Evolutionary conservation across 139 green algal genomes (phyloP), one percentile per base, ranked within the genome.

Genomic region (Spirogloea muscicola): DNA sequence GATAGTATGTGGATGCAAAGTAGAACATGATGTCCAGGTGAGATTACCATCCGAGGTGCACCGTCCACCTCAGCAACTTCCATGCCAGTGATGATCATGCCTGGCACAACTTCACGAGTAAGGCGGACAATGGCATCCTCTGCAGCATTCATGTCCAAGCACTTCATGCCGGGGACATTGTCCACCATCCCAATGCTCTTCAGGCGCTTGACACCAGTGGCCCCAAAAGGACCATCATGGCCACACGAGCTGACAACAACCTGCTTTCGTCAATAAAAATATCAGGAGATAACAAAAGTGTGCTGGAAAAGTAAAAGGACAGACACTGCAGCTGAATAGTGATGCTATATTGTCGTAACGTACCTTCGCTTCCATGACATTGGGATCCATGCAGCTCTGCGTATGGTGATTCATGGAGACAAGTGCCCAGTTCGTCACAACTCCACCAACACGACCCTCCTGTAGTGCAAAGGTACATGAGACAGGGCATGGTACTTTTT

Each of bases 351-450:
- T n/a, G n/a, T n/a, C n/a, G n/a, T n/a, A n/a, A n/a, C n/a, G n/a
- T n/a, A n/a, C 88, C 85, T 94, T 94, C 66, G 87, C 41, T 61
- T 87, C 82, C 63, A 86, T 77, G 31, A 87, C 81, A 37, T 85
- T 85, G 60, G 80, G 80, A 39, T 85, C 80, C 92, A 97, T 97
- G 91, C 92, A 97, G 51, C 86, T 91, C 85, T 96, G 92, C 37
- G 92, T 97, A 85, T 95, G 88, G 80, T 98, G 93, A 86, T 94
- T 91, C 42, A 96, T 87, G n/a, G 92, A 87, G 4, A 98, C 93
- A 59, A 97, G 88, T 1, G 93, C 92, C 93, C 93, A 98, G 91
- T 98, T 98, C 79, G 93, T 98, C 3, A 98, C 93, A 0, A 96
- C 91, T 41, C 93, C 92, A 31, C 74, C 86, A 61, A 96, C 89